phyloP scores from a whole-genome alignment of 257 asterid genomes.

The Avicennia marina region DNA sequence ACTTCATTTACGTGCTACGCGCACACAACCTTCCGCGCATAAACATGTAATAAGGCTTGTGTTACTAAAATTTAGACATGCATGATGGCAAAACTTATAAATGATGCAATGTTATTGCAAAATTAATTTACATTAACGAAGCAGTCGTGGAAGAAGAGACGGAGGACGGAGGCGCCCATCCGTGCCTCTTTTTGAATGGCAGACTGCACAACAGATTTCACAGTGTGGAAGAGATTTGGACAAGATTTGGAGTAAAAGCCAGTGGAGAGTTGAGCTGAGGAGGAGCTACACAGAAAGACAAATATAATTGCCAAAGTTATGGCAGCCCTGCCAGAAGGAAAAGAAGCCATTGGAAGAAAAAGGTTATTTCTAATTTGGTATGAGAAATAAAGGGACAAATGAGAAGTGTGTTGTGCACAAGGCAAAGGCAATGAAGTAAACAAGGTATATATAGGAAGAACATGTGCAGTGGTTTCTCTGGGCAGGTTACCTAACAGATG shows the following conservation, averaged over 20 bases:
- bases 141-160: constrained; percentile 87
- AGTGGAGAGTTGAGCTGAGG: constrained; percentile 70
- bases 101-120: background rate
- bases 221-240: constrained; percentile 46
- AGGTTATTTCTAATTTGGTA: too few relatives aligned
- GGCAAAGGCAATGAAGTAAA: too few relatives aligned
- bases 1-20: too few relatives aligned
- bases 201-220: constrained; percentile 40
- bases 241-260: constrained; percentile 58
- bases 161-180: constrained; percentile 93
- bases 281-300: constrained; percentile 26
- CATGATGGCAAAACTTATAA: background rate
- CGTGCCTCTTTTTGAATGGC: constrained; percentile 69
- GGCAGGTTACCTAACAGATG: constrained; percentile 65
- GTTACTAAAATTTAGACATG: background rate
- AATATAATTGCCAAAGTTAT: constrained; percentile 33
- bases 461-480: too few relatives aligned
- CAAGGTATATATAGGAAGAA: too few relatives aligned
- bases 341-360: constrained; percentile 43
- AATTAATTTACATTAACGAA: constrained; percentile 61
- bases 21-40: too few relatives aligned
- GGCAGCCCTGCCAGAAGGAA: constrained; percentile 25
- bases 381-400: background rate
- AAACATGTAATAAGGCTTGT: too few relatives aligned
- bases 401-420: constrained; percentile 20